Base-by-base conservation (phyloP, 1,139 yeast species). In the Nadsonia starkeyi-henricii region DNA sequence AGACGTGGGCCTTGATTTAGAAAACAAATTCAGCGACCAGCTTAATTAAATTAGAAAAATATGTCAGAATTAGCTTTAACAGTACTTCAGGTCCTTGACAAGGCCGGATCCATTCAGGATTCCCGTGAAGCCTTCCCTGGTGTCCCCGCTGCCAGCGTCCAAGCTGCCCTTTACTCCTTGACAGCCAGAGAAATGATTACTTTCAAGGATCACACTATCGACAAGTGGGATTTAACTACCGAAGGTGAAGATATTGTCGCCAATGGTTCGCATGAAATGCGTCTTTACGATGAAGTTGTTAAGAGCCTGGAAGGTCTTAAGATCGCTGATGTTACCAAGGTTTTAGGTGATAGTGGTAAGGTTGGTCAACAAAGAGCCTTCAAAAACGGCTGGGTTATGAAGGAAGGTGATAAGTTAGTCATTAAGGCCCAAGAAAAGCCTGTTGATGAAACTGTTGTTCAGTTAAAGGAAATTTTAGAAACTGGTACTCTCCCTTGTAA, bases 331-430 rank as follows among this genome's bases (percentile, higher is more conserved):
- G 94, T 91, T 51, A 77, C 78, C 56, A 65, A 78, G 51, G 77
- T 81, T 55, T 72, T 89, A 66, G 96, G 97, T 47, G 70, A 79
- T 47, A 77, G 79, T 54, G 97, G 96, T 52, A 81, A 82, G 59
- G 75, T 89, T 54, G 99, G 98, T 52, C 98, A 91, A 70, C 95
- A 95, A 59, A 82, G 89, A 61, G 98, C 97, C n/a, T 91, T 91
- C 75, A 91, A 88, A 69, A 89, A 89, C 66, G 95, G 95, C 47
- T 91, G 99, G 99, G 80, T 91, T 60, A 70, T 77, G 56, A 91
- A 91, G 66, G 84, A 82, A 54, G 95, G 93, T 48, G 95, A 85
- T 58, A 78, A 73, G 61, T 74, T 91, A 57, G 76, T 85, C 47
- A 70, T 86, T 48, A 61, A 70, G 52, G 65, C 69, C 41, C 63